Evolutionary conservation across 2,329 filamentous ascomycete species (phyloP).

Genomic region (Colletotrichum aenigma): DNA sequence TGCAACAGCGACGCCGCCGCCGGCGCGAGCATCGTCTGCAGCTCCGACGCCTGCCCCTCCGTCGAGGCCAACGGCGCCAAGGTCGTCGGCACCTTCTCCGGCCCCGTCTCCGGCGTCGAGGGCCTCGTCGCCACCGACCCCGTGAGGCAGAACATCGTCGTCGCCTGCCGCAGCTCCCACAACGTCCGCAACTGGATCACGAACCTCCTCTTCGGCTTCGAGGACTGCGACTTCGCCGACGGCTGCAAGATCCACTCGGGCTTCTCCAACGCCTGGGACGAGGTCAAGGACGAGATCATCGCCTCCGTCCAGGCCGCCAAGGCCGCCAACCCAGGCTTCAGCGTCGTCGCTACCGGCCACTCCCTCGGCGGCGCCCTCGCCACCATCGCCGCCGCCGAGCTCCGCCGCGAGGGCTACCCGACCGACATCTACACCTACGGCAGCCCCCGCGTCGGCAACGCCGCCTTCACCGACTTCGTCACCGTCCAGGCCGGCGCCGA

Average conservation of each 20-base stretch:
- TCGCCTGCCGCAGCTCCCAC: constrained; percentile 63
- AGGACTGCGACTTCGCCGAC: constrained; percentile 38
- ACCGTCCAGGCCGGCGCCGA: constrained; percentile 54
- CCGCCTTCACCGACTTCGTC: constrained; percentile 57
- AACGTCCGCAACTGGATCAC: constrained; percentile 67
- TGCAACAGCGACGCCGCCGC: constrained; percentile 51
- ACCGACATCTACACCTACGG: constrained; percentile 71
- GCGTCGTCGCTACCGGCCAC: constrained; percentile 67
- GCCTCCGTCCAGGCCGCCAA: constrained; percentile 47
- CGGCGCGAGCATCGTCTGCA: constrained; percentile 47
- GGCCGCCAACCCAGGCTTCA: constrained; percentile 53
- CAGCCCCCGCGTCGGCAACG: constrained; percentile 68
- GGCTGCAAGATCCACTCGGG: constrained; percentile 61
- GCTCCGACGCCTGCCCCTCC: constrained; percentile 44
- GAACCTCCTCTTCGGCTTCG: constrained; percentile 44
- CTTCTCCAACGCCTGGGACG: constrained; percentile 64
- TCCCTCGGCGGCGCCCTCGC: constrained; percentile 71
- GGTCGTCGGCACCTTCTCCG: constrained; percentile 46
- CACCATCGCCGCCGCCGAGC: constrained; percentile 60
- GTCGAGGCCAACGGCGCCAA: constrained; percentile 47
- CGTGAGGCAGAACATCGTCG: constrained; percentile 56
- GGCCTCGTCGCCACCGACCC: constrained; percentile 58
- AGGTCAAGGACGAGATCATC: constrained; percentile 49
- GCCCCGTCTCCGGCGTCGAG: constrained; percentile 45
- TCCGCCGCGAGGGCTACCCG: constrained; percentile 51